Evolutionary conservation across 768 basidiomycete genomes (phyloP), one percentile per base, ranked within the genome.

Genomic region (Tricholoma bakamatsutake): DNA sequence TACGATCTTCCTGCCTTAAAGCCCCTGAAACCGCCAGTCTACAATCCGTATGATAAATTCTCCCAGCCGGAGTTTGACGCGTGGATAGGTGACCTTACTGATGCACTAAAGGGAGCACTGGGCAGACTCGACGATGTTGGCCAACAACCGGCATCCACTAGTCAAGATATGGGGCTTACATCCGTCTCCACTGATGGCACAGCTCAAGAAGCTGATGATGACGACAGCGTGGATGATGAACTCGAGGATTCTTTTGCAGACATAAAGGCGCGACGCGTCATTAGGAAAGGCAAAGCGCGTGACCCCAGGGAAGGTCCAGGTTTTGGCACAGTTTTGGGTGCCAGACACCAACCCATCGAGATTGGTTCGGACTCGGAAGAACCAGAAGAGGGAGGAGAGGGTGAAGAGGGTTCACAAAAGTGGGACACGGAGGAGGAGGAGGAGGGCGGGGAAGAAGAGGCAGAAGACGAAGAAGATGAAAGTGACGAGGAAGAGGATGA

Each of bases 11-110:
- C 59, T 4, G 57, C 55, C 1, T 53, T 60, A 11, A 68, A 61
- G 46, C 15, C 61, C 1, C 51, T 63, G 1, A 75, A 76, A 17
- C 70, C 82, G 5, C 85, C 87, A 17, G 77, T 87, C 52, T 68
- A 80, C 52, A 89, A 89, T 62, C 87, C 87, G 1, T 89, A 83
- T 66, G 85, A 88, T 67, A 84, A 84, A 66, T 86, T 89, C 66
- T 76, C 84, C 1, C 77, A 82, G 64, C 70, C 74, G 1, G 80
- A 88, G 59, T 89, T 88, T 61, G 85, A 88, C 74, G 73, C 76
- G 64, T 89, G 83, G 82, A 84, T 89, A 61, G 78, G 74, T 61
- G 83, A 76, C 62, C 78, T 89, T 43, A 87, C 83, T 0, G 67
- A 74, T 57, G 72, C 80, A 50, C 69, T 89, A 28, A 77, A 77